Evolutionary conservation across 75 land plant species (phyloP), one percentile per base, ranked within the genome.

Genomic region (Sequoia sempervirens): DNA sequence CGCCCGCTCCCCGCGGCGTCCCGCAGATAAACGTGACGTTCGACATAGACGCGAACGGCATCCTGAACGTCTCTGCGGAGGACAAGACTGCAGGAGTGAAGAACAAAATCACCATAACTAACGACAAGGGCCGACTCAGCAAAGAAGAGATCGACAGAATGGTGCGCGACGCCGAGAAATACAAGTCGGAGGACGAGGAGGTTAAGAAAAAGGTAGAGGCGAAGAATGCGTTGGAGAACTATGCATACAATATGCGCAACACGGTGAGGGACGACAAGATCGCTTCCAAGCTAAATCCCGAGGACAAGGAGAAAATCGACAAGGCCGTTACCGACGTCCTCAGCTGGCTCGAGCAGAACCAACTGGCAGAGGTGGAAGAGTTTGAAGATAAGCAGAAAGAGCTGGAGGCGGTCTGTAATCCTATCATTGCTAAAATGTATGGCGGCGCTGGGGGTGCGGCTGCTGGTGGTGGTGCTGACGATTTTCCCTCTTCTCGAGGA

Each of bases 101-200:
- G 91, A 90, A 89, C 86, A 89, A 89, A 84, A 89, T 90, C 83
- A 90, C 91, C 46, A 90, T 90, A 74, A 89, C 91, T 23, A 90
- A 89, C 75, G 91, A 90, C 80, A 90, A 89, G 86, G 91, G 91
- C 0, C 66, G 91, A 41, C 84, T 90, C 82, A 89, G 86, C 84
- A 90, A 90, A 86, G 91, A 90, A 2, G 91, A 89, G 58, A 90
- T 90, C 58, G 91, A 90, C 66, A 86, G 82, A 80, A 86, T 90
- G 91, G 91, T 90, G 34, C 88, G 85, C 64, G 91, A 90, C 46
- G 91, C 91, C 0, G 91, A 89, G 80, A 84, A 81, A 68, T 90
- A 90, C 88, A 90, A 90, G 84, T 64, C 86, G 1, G 86, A 90
- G 86, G 91, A 90, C 72, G 91, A 90, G 82, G 91, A 89, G 75